Evolutionary conservation across 2,329 filamentous ascomycete species (phyloP).

Genomic region (Fusarium redolens): DNA sequence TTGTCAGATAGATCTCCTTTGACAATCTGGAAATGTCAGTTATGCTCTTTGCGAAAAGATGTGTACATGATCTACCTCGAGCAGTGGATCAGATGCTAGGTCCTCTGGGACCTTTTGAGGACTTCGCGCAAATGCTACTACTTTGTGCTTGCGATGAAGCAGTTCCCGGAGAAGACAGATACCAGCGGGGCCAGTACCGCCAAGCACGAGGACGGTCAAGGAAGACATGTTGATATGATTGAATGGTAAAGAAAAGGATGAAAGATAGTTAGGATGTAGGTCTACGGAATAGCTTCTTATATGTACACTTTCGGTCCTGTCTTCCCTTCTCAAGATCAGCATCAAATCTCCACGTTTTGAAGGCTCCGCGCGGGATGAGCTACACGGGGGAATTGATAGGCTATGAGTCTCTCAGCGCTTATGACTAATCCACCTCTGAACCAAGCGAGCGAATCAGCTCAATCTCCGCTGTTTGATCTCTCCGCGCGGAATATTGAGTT

Average conservation of each 20-base stretch:
- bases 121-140: slow-evolving; percentile 35
- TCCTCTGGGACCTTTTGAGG: slow-evolving; percentile 18
- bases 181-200: slow-evolving; percentile 49
- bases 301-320: not conserved
- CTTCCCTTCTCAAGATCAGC: not conserved
- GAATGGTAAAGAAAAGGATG: not conserved
- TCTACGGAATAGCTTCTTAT: not conserved
- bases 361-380: not conserved
- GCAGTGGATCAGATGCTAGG: not conserved
- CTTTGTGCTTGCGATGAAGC: slow-evolving; percentile 40
- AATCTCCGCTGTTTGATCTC: not conserved
- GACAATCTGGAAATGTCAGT: not conserved
- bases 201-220: slow-evolving; percentile 40
- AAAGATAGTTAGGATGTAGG: no score
- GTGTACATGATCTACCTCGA: slow-evolving; percentile 6
- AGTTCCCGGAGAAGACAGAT: slow-evolving; percentile 48
- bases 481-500: not conserved
- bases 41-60: fast-evolving
- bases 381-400: not conserved
- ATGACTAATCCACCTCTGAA: not conserved
- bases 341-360: no score
- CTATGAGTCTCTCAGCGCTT: fast-evolving
- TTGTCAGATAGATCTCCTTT: not conserved
- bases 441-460: not conserved
- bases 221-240: not conserved